Conservation (phyloP, 2,329 filamentous ascomycete genomes). For the Fusarium haematococcum region DNA sequence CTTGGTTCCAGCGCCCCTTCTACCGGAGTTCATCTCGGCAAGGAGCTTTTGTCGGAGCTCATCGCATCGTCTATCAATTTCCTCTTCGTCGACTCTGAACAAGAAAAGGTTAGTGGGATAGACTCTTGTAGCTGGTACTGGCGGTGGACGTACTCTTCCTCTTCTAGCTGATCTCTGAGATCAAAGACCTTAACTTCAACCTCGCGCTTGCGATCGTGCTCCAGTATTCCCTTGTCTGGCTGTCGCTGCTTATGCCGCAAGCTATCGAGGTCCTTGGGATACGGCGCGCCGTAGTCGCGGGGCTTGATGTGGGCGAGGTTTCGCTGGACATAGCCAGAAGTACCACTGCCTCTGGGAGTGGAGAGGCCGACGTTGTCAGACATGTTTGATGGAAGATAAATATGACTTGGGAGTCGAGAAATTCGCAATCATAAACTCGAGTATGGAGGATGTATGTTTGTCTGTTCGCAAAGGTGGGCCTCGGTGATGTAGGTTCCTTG, state of each 20-base stretch:
- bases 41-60: slow-evolving; percentile 56
- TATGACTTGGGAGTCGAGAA: neutral
- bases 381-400: slow-evolving; percentile 64
- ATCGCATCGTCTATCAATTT: slow-evolving; percentile 78
- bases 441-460: slow-evolving; percentile 9
- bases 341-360: slow-evolving; percentile 94
- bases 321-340: slow-evolving; percentile 96
- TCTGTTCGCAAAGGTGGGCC: slow-evolving; percentile 15
- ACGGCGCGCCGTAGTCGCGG: slow-evolving; percentile 83
- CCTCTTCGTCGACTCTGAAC: slow-evolving; percentile 82
- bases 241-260: slow-evolving; percentile 82
- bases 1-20: slow-evolving; percentile 50
- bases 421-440: neutral
- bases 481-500: slow-evolving; percentile 30
- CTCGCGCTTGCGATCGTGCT: slow-evolving; percentile 91
- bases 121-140: neutral
- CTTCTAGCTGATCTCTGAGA: slow-evolving; percentile 89
- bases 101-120: slow-evolving; percentile 13
- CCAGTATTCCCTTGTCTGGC: slow-evolving; percentile 91
- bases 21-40: slow-evolving; percentile 52
- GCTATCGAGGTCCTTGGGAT: slow-evolving; percentile 76
- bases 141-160: slow-evolving; percentile 73
- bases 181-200: slow-evolving; percentile 96
- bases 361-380: slow-evolving; percentile 96
- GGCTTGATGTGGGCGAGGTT: slow-evolving; percentile 90